Conservation (phyloP, 2,329 filamentous ascomycete species). For the Sporothrix brasiliensis region DNA sequence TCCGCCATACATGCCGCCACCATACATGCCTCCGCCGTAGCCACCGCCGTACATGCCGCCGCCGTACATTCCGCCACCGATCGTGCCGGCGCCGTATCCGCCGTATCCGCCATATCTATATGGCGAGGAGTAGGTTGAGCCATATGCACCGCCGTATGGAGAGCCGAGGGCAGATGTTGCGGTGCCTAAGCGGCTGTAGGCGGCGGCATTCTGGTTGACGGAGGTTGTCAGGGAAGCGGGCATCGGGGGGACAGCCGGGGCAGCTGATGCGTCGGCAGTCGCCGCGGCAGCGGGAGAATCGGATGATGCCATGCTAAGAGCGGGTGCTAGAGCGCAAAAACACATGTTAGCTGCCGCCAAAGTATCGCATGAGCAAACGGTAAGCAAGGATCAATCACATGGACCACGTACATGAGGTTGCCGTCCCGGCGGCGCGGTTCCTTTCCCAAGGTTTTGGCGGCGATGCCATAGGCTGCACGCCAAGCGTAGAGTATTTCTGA, state of each 20-base stretch:
- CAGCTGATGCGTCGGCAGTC: conserved; percentile 49
- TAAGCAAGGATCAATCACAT: neutral
- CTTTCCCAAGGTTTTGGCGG: conserved; percentile 98
- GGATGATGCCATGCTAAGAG: conserved; percentile 48
- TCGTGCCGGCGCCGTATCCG: conserved; percentile 50
- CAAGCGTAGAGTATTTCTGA: conserved; percentile 9
- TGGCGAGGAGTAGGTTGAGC: conserved; percentile 54
- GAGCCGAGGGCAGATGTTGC: conserved; percentile 40
- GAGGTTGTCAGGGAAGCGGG: conserved; percentile 76
- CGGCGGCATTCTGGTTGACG: conserved; percentile 85
- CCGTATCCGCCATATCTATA: conserved; percentile 48
- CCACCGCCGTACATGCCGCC: conserved; percentile 51
- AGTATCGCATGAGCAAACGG: neutral
- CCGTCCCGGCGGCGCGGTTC: conserved; percentile 60
- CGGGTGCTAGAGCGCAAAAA: conserved; percentile 39
- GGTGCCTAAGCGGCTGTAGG: conserved; percentile 63
- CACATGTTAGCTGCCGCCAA: neutral
- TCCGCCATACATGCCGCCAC: conserved; percentile 58
- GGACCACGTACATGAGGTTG: conserved; percentile 30
- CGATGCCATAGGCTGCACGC: conserved; percentile 62
- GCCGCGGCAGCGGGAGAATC: conserved; percentile 48
- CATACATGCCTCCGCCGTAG: conserved; percentile 51
- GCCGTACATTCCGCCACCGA: conserved; percentile 40
- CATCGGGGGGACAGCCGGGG: conserved; percentile 76
- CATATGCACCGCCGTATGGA: conserved; percentile 41